Conservation (phyloP, 768 basidiomycete genomes). For the Glaciozyma martinii region DNA sequence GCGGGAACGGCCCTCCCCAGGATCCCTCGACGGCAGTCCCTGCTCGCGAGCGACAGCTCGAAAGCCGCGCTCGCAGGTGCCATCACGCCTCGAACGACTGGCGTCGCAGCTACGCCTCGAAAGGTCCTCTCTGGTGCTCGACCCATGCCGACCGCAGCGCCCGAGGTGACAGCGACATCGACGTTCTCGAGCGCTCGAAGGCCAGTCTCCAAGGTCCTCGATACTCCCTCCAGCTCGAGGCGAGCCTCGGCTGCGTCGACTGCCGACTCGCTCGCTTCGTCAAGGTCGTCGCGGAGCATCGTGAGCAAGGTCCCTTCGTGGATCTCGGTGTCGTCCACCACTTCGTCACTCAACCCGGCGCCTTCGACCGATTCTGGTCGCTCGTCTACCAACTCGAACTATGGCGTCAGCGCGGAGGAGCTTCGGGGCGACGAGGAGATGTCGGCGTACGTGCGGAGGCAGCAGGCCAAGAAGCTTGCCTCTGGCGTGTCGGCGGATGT, state of each 20-base stretch:
- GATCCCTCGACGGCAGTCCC: not conserved
- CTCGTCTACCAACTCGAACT: constrained; percentile 58
- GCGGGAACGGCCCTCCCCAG: constrained; percentile 1
- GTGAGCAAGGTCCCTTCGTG: constrained; percentile 50
- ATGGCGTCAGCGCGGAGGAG: constrained; percentile 70
- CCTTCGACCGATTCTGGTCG: constrained; percentile 71
- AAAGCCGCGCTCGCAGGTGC: too few species aligned
- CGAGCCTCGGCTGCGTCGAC: constrained; percentile 10
- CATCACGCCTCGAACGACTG: too few species aligned
- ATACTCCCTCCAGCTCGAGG: not conserved
- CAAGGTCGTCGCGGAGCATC: constrained; percentile 36
- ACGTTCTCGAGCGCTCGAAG: not conserved
- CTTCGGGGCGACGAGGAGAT: constrained; percentile 90
- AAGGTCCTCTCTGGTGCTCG: not conserved
- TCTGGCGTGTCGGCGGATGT: constrained; percentile 76
- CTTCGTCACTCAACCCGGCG: constrained; percentile 47
- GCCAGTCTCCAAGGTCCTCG: not conserved
- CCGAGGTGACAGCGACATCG: not conserved
- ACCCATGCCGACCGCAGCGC: not conserved
- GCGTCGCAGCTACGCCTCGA: too few species aligned
- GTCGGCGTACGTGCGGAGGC: constrained; percentile 82
- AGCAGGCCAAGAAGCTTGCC: constrained; percentile 78
- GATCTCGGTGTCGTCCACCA: constrained; percentile 37
- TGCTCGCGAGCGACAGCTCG: constrained; percentile 9
- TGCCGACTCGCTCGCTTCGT: not conserved